These are phyloP conservation scores for Kwoniella sp. DNA, from an alignment of 768 basidiomycete species.

Conservation along the genomic window DNA sequence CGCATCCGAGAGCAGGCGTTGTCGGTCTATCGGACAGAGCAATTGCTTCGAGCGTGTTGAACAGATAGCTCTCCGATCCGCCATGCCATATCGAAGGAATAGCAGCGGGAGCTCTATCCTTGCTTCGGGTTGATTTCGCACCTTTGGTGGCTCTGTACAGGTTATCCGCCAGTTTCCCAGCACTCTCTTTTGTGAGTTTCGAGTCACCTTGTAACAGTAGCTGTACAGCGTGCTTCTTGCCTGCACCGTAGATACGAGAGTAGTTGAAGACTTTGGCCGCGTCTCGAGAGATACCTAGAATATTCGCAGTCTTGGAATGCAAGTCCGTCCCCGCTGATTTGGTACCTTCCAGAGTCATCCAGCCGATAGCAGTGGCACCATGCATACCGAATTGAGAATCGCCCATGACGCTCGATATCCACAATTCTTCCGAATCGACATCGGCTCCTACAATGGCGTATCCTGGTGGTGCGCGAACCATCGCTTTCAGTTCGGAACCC, in stretches of 20 bases:
- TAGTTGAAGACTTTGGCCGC: conserved; percentile 98
- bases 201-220: conserved; percentile 83
- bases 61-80: conserved; percentile 91
- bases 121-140: conserved; percentile 46
- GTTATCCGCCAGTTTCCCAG: conserved; percentile 76
- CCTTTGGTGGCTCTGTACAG: conserved; percentile 94
- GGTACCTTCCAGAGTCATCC: conserved; percentile 99
- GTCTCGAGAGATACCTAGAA: conserved; percentile 88
- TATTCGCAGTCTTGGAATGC: conserved; percentile 92
- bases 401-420: conserved; percentile 98
- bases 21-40: conserved; percentile 81
- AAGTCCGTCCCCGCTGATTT: conserved; percentile 92
- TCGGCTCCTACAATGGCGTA: conserved; percentile 96
- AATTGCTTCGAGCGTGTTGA: conserved; percentile 96
- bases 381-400: conserved; percentile 97
- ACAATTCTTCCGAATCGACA: conserved; percentile 97
- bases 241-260: conserved; percentile 97
- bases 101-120: conserved; percentile 58
- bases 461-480: conserved; percentile 91
- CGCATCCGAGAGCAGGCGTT: conserved; percentile 92
- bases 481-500: conserved; percentile 97
- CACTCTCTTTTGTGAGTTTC: conserved; percentile 73
- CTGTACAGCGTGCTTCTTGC: conserved; percentile 87
- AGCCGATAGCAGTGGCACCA: conserved; percentile 93
- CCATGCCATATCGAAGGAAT: conserved; percentile 74